Evolutionary conservation across 2,329 filamentous ascomycete species (phyloP), one percentile per base, ranked within the genome.

Genomic region (Ramularia endophylla): DNA sequence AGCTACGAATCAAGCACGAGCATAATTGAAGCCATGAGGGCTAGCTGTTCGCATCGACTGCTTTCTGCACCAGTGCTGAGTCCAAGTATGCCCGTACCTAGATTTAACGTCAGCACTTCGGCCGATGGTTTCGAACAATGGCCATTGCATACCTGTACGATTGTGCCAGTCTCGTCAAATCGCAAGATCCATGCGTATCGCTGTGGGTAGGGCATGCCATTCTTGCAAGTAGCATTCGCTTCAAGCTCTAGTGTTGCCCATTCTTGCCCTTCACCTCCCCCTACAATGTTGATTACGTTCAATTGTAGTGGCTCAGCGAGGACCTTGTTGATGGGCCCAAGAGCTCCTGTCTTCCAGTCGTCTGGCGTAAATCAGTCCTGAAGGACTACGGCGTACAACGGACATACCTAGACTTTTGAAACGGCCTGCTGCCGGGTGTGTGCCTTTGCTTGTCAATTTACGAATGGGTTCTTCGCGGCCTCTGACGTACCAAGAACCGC

Each of bases 181-280:
- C 50, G 41, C 39, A 58, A 37, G 12, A 52, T 40, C 55, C 56
- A 59, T 2, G 53, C 50, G 43, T 60, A 60, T 5, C 51, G 43
- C 38, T 58, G 53, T 11, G 44, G 47, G 41, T 58, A 58, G 9
- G 39, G 34, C 53, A 53, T 53, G 8, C 56, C 56, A 39, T 58
- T 58, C 51, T 54, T 53, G 47, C 55, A 58, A 3, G 48, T 43
- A 15, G 46, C 45, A 38, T 56, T 45, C 11, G 56, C 55, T 25
- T 51, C 51, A n/a, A 58, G 41, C 42, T 59, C 56, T 4, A 57
- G 38, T 0, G 48, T 42, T 2, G 56, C 55, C 56, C 56, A 59
- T 27, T 49, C 50, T 36, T 56, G 46, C n/a, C 51, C 43, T 12
- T 52, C 52, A 5, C 47, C 51, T 11, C 54, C 51, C 2, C 55